Base-by-base conservation (phyloP, 768 basidiomycete species). In the Leccinum rimulosum region DNA sequence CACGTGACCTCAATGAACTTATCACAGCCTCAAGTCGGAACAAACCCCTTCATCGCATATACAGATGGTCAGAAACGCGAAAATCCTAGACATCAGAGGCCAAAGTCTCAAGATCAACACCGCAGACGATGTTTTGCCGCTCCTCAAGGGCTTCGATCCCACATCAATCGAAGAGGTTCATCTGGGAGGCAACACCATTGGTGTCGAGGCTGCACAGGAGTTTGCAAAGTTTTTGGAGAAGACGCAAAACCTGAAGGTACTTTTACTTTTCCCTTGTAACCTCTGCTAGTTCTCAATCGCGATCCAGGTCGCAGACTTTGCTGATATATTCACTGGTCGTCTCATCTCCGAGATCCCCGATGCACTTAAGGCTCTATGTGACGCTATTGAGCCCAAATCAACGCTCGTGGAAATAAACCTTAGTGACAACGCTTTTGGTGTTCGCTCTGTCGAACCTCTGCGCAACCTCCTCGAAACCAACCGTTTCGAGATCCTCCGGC, bases 311-410 rank as follows among this genome's bases (percentile, higher is more conserved):
- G 96, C 95, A 65, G 88, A 98, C 78, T 91, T 98, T 64, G 90
- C 93, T 31, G 96, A 98, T 76, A 95, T 99, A 75, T 99, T 99
- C 77, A 98, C 96, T 3, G 93, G 95, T 56, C 91, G 96, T 63
- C 83, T 97, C 68, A 98, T 98, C 77, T 81, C 85, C 61, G 96
- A 99, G 74, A 98, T 99, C 70, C 97, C 96, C 5, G 82, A 77
- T 58, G 93, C 97, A 15, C 86, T 99, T 50, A 82, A 86, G 38
- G 88, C 91, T 36, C 84, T 99, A 64, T 97, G 95, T 72, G 85
- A 93, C 66, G 86, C 95, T 12, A 84, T 99, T 61, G 85, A 85
- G 67, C 80, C 84, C 67, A 92, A 92, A 68, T 81, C 85, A 4
- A 84, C 88, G 3, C 87, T 99, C 51, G 80, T 89, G 55, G 91